Percentiles rank a stretch among this genome's conserved stretches.
Conservation (phyloP, 805 yeast species). For the Hanseniaspora lindneri region DNA sequence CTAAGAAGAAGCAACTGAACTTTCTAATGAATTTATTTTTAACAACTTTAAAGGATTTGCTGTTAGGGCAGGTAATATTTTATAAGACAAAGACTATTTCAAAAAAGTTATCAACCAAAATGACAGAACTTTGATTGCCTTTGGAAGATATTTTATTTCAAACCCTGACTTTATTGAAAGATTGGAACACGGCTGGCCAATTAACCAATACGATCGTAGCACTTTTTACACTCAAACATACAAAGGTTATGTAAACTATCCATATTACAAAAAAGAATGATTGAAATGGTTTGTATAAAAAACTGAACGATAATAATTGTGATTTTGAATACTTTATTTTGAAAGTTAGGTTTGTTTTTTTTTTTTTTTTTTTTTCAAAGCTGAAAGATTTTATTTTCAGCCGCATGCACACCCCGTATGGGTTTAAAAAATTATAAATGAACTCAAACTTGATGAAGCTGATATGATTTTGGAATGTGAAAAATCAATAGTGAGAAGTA, state of each 20-base stretch:
- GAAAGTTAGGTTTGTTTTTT: too few relatives aligned
- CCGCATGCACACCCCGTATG: too few relatives aligned
- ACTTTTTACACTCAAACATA: constrained; percentile 35
- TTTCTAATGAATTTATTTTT: constrained; percentile 32
- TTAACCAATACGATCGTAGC: constrained; percentile 36
- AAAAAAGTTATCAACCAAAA: constrained; percentile 28
- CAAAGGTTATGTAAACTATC: constrained; percentile 37
- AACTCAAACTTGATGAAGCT: too few relatives aligned
- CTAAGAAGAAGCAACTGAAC: constrained; percentile 21
- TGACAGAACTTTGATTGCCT: constrained; percentile 35
- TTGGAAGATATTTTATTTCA: constrained; percentile 40
- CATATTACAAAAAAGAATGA: constrained; percentile 26
- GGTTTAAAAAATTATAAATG: too few relatives aligned
- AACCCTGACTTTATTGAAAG: constrained; percentile 45
- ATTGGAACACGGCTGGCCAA: constrained; percentile 31
- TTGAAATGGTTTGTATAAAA: too few relatives aligned
- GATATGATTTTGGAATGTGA: too few relatives aligned
- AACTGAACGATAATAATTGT: too few relatives aligned
- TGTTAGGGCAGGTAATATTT: constrained; percentile 33
- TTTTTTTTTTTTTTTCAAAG: too few relatives aligned
- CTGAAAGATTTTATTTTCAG: too few relatives aligned
- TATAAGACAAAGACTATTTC: constrained; percentile 23
- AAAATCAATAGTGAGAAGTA: too few relatives aligned
- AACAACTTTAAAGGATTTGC: constrained; percentile 31
- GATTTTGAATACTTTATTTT: too few relatives aligned